Percentiles rank a stretch among this genome's conserved stretches.
Evolutionary conservation across 2,329 filamentous ascomycete genomes (phyloP).

Genomic region (Emmonsia crescens): DNA sequence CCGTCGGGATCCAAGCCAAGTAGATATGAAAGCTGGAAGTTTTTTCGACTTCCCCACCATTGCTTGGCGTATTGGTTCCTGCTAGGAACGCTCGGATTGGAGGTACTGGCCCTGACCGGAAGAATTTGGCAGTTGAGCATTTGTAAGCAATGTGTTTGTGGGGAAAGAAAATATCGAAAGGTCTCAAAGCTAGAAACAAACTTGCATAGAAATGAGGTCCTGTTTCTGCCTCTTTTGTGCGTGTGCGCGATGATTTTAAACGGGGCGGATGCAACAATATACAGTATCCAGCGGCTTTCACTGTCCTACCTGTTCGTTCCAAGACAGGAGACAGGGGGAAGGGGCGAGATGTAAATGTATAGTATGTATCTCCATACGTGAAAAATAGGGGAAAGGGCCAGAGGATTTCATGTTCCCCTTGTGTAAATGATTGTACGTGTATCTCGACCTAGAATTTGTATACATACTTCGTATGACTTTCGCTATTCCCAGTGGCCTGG

Average conservation of each 20-base stretch:
- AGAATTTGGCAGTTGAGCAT: background rate
- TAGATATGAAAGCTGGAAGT: slow-evolving; percentile 16
- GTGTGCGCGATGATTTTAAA: background rate
- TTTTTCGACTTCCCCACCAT: slow-evolving; percentile 13
- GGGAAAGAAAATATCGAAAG: background rate
- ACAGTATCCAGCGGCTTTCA: background rate
- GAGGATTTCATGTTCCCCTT: background rate
- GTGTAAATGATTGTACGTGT: background rate
- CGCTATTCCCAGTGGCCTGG: background rate
- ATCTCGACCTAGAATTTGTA: background rate
- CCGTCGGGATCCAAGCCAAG: slow-evolving; percentile 13
- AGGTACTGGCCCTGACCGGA: background rate
- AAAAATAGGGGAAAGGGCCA: background rate
- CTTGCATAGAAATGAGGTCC: background rate
- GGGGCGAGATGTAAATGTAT: background rate
- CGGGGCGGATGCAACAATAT: background rate
- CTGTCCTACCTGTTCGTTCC: background rate
- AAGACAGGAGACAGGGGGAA: background rate
- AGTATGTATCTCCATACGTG: background rate
- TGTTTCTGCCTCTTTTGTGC: background rate
- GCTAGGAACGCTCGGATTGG: slow-evolving; percentile 3
- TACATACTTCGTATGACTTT: background rate
- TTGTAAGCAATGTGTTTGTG: background rate
- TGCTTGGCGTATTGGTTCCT: slow-evolving; percentile 13
- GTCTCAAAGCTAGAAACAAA: background rate